Base-by-base conservation (phyloP, 2,329 filamentous ascomycete genomes). In the Diplodia intermedia region DNA sequence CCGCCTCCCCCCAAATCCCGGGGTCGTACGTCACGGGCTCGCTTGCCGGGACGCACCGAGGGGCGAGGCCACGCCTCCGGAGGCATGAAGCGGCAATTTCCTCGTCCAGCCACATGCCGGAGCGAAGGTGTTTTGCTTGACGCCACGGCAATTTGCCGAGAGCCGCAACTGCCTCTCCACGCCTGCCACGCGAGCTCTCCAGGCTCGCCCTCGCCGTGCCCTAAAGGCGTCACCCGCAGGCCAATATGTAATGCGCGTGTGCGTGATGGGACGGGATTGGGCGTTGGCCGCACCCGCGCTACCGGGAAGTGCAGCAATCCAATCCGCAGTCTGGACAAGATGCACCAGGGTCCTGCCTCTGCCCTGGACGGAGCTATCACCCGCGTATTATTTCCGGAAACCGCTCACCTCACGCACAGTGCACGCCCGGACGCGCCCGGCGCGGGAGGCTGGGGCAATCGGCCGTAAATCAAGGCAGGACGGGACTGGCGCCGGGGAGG, bases 311-410 rank as follows among this genome's bases (percentile, higher is more conserved):
- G 57, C 57, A 62, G 40, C 57, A 62, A 60, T 47, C 56, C 56
- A 60, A 60, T 60, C 57, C 43, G 40, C 47, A 47, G 9, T 62
- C 36, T 50, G 40, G 40, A 62, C 38, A 49, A 36, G 36, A 63
- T 63, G 60, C 60, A 63, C 23, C 26, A 50, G 40, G 43, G 57
- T 50, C 29, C 26, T 50, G 57, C 31, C 57, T 9, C 23, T 23
- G 18, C 57, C 29, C 8, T 49, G 11, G 23, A 36, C 43, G 29
- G 57, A 62, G 57, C 40, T 62, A 62, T 26, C 57, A 29, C 47
- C 60, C 60, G 60, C 60, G 38, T 63, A 63, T 63, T 63, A 63
- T 63, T 63, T 63, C 60, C 60, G 60, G 43, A 53, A 53, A 52
- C 31, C 60, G 36, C 60, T 31, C 60, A 23, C 60, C 60, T 49